These are phyloP conservation scores for Nakazawaea wyomingensis DNA, from an alignment of 805 yeast species.

Conservation along the genomic window DNA sequence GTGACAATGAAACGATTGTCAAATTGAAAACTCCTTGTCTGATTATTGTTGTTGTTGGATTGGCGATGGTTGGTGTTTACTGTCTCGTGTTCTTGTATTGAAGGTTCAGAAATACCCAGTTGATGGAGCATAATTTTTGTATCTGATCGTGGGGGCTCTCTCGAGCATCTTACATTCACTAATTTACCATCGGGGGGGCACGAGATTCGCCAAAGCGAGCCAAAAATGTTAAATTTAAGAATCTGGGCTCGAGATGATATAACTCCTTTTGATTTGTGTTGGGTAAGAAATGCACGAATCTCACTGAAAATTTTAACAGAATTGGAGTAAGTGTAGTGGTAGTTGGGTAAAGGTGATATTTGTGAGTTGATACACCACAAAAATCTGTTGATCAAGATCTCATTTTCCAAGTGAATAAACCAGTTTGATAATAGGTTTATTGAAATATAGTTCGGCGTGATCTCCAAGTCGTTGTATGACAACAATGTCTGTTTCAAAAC, in stretches of 20 bases:
- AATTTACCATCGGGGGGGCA: background rate
- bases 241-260: no score
- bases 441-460: slow-evolving; percentile 5
- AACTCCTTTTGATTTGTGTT: no score
- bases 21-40: background rate
- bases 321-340: slow-evolving; percentile 16
- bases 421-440: slow-evolving; percentile 18
- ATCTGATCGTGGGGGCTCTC: slow-evolving; percentile 6
- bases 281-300: background rate
- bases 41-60: no score
- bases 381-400: slow-evolving; percentile 23
- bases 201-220: background rate
- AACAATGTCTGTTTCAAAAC: slow-evolving; percentile 17
- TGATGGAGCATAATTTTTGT: background rate
- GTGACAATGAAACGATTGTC: background rate
- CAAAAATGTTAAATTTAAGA: slow-evolving; percentile 1
- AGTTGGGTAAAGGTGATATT: slow-evolving; percentile 20
- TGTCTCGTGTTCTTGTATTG: no score
- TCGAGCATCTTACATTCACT: background rate
- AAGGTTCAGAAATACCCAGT: no score
- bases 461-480: slow-evolving; percentile 1
- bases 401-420: slow-evolving; percentile 6
- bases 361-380: slow-evolving; percentile 19
- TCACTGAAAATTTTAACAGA: background rate
- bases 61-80: no score